Conservation (phyloP, 257 asterid genomes). For the Gynochthodes officinalis region DNA sequence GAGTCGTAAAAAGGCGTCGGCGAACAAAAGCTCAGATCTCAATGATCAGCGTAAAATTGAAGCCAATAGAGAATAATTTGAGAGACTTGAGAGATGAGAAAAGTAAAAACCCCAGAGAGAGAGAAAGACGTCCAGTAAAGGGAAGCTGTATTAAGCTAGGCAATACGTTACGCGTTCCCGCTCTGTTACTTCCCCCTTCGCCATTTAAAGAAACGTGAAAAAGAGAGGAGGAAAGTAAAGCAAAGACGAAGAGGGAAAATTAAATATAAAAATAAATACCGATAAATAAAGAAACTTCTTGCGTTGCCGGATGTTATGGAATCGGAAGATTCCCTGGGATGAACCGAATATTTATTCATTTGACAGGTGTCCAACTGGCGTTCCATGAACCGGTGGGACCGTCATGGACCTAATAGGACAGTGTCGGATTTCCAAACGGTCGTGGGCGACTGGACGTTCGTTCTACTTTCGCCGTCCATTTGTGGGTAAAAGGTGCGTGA, state of each 20-base stretch:
- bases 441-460: too few relatives aligned
- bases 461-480: too few relatives aligned
- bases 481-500: too few relatives aligned
- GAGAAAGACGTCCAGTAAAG: slow-evolving; percentile 30
- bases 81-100: slow-evolving; percentile 24
- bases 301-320: slow-evolving; percentile 5
- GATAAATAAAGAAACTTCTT: slow-evolving; percentile 5
- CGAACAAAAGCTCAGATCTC: slow-evolving; percentile 48
- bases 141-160: slow-evolving; percentile 20
- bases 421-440: slow-evolving; percentile 24
- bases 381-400: slow-evolving; percentile 12
- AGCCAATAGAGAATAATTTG: slow-evolving; percentile 37
- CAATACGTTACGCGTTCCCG: slow-evolving; percentile 45
- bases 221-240: background rate
- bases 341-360: background rate
- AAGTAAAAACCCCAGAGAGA: slow-evolving; percentile 32
- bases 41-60: slow-evolving; percentile 34
- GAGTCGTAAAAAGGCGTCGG: slow-evolving; percentile 29
- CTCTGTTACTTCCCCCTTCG: slow-evolving; percentile 23
- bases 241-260: background rate
- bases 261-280: too few relatives aligned
- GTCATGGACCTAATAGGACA: background rate
- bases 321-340: slow-evolving; percentile 3
- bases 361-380: background rate
- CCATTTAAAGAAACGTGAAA: slow-evolving; percentile 20